These are phyloP conservation scores for Schizochytrium sp. DNA, from an alignment of 108 stramenopile genomes.

Conservation along the genomic window DNA sequence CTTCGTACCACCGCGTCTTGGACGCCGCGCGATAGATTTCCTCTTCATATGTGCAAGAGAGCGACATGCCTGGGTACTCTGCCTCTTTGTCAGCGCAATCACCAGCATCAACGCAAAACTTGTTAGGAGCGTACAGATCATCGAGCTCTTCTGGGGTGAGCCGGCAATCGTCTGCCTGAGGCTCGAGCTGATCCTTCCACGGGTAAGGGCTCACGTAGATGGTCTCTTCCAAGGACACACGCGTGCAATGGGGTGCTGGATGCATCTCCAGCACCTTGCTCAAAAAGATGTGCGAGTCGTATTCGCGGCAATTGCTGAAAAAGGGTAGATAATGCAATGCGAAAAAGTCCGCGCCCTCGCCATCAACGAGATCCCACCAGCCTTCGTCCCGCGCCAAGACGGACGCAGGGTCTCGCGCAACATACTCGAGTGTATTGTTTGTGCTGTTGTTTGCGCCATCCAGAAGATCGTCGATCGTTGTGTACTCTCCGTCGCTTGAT, in stretches of 20 bases:
- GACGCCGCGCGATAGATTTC: slow-evolving; percentile 34
- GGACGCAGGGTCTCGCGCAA: background rate
- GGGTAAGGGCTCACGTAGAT: slow-evolving; percentile 41
- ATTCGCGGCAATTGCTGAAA: slow-evolving; percentile 68
- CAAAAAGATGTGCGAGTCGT: slow-evolving; percentile 60
- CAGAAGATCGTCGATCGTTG: background rate
- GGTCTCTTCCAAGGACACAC: slow-evolving; percentile 35
- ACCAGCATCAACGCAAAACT: background rate
- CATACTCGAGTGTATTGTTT: background rate
- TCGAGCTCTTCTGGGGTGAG: background rate
- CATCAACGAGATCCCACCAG: slow-evolving; percentile 29
- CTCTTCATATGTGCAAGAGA: slow-evolving; percentile 68
- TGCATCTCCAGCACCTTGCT: slow-evolving; percentile 68
- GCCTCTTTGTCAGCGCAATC: background rate
- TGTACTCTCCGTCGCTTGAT: background rate
- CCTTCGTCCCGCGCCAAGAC: background rate
- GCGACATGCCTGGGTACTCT: slow-evolving; percentile 11
- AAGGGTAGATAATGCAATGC: slow-evolving; percentile 67
- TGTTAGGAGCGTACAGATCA: background rate
- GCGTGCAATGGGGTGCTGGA: slow-evolving; percentile 49
- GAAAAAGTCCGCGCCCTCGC: slow-evolving; percentile 35
- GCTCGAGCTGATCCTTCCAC: slow-evolving; percentile 20
- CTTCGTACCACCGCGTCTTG: slow-evolving; percentile 66
- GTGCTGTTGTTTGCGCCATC: background rate
- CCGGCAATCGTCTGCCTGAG: slow-evolving; percentile 23